Evolutionary conservation across 352 stramenopile genomes (phyloP).

Genomic region (Globisporangium barbulae): DNA sequence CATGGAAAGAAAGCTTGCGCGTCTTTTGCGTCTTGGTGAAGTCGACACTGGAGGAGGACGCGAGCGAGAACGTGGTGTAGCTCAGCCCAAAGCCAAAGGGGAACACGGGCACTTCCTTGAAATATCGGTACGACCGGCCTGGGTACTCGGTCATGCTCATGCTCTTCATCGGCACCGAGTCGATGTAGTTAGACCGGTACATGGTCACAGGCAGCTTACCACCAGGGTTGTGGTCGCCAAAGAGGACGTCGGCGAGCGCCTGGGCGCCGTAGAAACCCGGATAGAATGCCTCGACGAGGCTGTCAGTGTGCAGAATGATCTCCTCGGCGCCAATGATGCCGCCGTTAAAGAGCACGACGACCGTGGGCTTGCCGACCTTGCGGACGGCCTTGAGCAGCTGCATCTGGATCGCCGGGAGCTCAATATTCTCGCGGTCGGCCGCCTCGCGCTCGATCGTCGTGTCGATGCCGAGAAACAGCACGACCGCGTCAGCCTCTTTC

Average conservation of each 20-base stretch:
- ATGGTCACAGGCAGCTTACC: conserved; percentile 88
- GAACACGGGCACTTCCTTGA: conserved; percentile 84
- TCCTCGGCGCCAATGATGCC: conserved; percentile 77
- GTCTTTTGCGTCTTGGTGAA: conserved; percentile 12
- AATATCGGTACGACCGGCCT: conserved; percentile 91
- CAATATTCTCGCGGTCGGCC: conserved; percentile 69
- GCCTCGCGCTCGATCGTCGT: conserved; percentile 75
- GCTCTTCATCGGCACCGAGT: conserved; percentile 75
- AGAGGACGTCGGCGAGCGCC: conserved; percentile 80
- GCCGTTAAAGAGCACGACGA: conserved; percentile 89
- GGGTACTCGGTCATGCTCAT: conserved; percentile 90
- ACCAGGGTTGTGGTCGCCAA: conserved; percentile 74
- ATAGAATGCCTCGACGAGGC: conserved; percentile 80
- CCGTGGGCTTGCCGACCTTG: conserved; percentile 46
- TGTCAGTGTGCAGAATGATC: conserved; percentile 59
- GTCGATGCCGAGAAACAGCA: conserved; percentile 85
- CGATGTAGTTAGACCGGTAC: conserved; percentile 77
- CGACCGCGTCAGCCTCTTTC: conserved; percentile 41
- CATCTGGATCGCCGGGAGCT: conserved; percentile 69
- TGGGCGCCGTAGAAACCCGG: conserved; percentile 77
- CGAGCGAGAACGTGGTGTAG: conserved; percentile 83
- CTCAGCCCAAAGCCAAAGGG: conserved; percentile 89
- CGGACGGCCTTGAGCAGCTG: conserved; percentile 71
- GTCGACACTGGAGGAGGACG: conserved; percentile 11
- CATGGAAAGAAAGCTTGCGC: conserved; percentile 28